A percentile compares a stretch with the other conserved stretches of the same genome.
Evolutionary conservation across 768 basidiomycete species (phyloP).

Genomic region (Pisolithus tinctorius): DNA sequence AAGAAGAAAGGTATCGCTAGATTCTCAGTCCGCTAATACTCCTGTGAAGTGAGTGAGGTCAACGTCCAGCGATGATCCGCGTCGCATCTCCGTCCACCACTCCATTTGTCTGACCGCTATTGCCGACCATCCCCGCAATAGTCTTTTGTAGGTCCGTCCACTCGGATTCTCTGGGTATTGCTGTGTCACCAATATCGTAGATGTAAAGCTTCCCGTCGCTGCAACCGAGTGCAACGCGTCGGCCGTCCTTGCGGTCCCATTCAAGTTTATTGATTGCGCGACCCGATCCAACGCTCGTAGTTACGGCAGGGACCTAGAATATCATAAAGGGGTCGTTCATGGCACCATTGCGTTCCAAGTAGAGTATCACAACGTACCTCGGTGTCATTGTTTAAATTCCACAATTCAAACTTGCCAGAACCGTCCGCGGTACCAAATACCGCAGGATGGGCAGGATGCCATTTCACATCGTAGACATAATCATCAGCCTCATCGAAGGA

Average conservation of each 20-base stretch:
- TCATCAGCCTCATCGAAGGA: conserved; percentile 98
- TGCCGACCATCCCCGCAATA: conserved; percentile 58
- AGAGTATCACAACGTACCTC: conserved; percentile 53
- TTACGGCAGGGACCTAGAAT: conserved; percentile 81
- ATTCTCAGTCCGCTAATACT: neutral
- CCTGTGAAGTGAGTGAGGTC: neutral
- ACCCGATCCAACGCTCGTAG: conserved; percentile 70
- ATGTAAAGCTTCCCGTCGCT: conserved; percentile 91
- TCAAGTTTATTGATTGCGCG: conserved; percentile 91
- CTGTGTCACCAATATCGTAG: conserved; percentile 92
- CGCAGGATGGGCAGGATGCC: conserved; percentile 96
- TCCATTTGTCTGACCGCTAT: conserved; percentile 36
- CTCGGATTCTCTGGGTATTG: conserved; percentile 80
- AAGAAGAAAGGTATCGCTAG: too few relatives aligned
- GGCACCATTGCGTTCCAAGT: neutral
- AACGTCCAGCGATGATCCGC: conserved; percentile 31
- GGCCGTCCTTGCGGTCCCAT: conserved; percentile 92
- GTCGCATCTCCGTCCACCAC: conserved; percentile 22
- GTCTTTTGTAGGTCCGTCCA: conserved; percentile 93
- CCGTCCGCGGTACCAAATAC: conserved; percentile 93
- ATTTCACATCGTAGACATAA: conserved; percentile 97
- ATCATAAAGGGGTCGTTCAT: neutral
- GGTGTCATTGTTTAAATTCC: conserved; percentile 96
- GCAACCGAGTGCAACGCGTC: conserved; percentile 83
- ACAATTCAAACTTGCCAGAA: conserved; percentile 90